Conservation (phyloP, 2,329 filamentous ascomycete species). For the Fusarium sulawesiense region DNA sequence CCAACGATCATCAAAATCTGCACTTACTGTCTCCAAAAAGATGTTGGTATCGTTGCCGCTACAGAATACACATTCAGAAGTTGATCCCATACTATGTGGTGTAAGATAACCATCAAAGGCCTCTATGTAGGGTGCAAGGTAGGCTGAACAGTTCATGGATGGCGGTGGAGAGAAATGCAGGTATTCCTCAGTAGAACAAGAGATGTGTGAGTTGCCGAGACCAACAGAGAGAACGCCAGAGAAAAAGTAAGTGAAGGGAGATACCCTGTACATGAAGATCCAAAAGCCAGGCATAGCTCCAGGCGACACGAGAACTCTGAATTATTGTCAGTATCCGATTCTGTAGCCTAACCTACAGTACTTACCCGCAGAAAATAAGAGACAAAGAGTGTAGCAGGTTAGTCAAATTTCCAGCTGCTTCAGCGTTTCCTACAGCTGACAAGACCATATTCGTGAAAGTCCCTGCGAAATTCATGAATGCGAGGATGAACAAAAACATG, state of each 20-base stretch:
- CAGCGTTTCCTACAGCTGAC: constrained; percentile 72
- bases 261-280: constrained; percentile 71
- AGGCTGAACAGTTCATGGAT: constrained; percentile 69
- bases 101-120: constrained; percentile 64
- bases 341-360: no score
- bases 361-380: constrained; percentile 53
- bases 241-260: constrained; percentile 85
- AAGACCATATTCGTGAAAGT: constrained; percentile 75
- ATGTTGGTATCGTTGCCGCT: constrained; percentile 62
- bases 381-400: constrained; percentile 73
- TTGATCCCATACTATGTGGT: constrained; percentile 58
- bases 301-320: constrained; percentile 36
- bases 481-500: constrained; percentile 71
- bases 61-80: constrained; percentile 66
- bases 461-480: constrained; percentile 73
- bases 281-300: constrained; percentile 68
- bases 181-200: constrained; percentile 77
- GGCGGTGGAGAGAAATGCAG: constrained; percentile 71
- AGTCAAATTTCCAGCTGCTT: constrained; percentile 74
- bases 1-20: constrained; percentile 71
- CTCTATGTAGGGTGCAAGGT: constrained; percentile 64
- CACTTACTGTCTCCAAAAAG: constrained; percentile 61
- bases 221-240: constrained; percentile 76
- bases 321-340: not conserved
- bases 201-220: constrained; percentile 73